phyloP scores from a whole-genome alignment of 805 yeast species.

The Yamadazyma sp. region DNA sequence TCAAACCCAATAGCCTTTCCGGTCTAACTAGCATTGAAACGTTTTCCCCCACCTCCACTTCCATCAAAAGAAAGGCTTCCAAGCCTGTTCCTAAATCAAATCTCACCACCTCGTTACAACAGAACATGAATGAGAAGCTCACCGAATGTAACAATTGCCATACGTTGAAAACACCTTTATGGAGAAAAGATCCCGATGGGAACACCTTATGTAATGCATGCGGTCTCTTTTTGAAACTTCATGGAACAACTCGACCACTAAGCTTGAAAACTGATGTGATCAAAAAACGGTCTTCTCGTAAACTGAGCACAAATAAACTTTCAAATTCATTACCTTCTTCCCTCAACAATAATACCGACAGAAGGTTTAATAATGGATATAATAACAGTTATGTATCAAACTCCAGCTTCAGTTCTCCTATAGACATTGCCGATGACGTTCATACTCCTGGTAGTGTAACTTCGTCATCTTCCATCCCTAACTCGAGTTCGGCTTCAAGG shows the following conservation, averaged over 20 bases:
- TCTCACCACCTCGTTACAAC: conserved; percentile 22
- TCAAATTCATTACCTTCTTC: conserved; percentile 14
- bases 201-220: conserved; percentile 65
- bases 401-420: conserved; percentile 10
- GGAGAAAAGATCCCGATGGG: conserved; percentile 61
- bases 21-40: conserved; percentile 1
- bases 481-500: conserved; percentile 16
- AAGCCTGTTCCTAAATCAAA: conserved; percentile 18
- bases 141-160: conserved; percentile 58
- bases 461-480: conserved; percentile 5
- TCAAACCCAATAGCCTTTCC: not conserved
- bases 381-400: conserved; percentile 4
- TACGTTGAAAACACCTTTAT: conserved; percentile 59
- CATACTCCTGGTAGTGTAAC: conserved; percentile 10
- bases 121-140: conserved; percentile 4
- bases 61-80: conserved; percentile 1
- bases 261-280: conserved; percentile 58
- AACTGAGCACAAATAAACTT: conserved; percentile 12
- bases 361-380: conserved; percentile 1
- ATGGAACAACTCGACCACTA: conserved; percentile 61
- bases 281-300: conserved; percentile 53
- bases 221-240: conserved; percentile 58
- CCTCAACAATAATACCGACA: not conserved
- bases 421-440: conserved; percentile 8
- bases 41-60: conserved; percentile 6